phyloP scores from a whole-genome alignment of 257 asterid genomes.

The Solanum lycopersicoides region DNA sequence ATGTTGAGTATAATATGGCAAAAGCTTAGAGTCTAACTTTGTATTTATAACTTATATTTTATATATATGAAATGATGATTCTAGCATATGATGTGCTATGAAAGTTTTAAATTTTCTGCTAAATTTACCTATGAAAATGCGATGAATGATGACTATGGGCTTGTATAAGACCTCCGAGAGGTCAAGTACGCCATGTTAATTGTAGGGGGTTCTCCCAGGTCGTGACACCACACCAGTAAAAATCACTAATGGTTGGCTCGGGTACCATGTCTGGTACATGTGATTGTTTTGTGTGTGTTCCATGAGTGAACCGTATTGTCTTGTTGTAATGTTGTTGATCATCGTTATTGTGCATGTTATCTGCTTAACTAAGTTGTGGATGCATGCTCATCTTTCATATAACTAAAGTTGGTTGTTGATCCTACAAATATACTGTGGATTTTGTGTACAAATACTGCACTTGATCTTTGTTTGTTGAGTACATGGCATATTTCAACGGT shows the following conservation, averaged over 20 bases:
- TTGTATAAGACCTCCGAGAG: too few relatives aligned
- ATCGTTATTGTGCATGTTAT: neutral
- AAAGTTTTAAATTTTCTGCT: too few relatives aligned
- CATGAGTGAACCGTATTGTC: too few relatives aligned
- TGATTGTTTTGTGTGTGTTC: neutral
- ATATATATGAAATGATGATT: too few relatives aligned
- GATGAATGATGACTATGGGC: too few relatives aligned
- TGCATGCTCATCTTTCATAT: neutral
- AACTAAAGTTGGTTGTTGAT: neutral
- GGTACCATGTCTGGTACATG: neutral
- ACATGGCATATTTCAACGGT: neutral
- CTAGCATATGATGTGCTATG: too few relatives aligned
- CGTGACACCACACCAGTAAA: neutral
- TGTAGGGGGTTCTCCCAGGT: too few relatives aligned
- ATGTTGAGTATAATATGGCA: too few relatives aligned
- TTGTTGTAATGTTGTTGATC: neutral
- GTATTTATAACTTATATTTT: too few relatives aligned
- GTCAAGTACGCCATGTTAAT: too few relatives aligned
- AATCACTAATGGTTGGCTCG: neutral
- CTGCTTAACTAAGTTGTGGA: neutral
- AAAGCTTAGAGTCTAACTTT: too few relatives aligned
- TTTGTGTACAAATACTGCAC: neutral
- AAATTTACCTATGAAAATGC: too few relatives aligned
- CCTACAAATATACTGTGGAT: neutral
- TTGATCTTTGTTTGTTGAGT: neutral